Conservation (phyloP, 192 early-diverging fungal genomes). For the Fimicolochytrium jonesii region DNA sequence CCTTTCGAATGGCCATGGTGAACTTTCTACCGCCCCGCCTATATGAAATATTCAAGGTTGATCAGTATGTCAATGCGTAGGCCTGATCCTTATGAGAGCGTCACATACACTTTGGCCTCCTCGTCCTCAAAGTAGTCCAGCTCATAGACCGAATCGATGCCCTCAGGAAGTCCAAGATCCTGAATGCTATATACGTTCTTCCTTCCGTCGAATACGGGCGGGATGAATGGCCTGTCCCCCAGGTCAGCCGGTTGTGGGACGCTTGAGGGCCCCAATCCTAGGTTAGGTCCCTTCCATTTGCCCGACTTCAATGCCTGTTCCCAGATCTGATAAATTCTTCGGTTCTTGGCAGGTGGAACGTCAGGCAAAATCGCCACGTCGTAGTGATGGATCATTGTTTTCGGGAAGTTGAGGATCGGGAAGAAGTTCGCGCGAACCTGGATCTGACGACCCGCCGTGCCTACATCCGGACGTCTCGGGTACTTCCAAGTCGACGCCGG, state of each 20-base stretch:
- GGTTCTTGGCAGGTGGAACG: conserved; percentile 72
- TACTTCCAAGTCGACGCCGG: conserved; percentile 16
- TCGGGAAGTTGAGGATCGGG: conserved; percentile 61
- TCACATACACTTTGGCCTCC: conserved; percentile 31
- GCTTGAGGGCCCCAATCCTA: background rate
- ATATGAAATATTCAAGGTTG: no score
- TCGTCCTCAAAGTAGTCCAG: conserved; percentile 53
- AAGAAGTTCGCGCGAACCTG: conserved; percentile 72
- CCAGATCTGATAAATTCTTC: conserved; percentile 67
- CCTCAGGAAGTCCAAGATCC: background rate
- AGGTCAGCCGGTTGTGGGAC: background rate
- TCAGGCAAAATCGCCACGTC: conserved; percentile 76
- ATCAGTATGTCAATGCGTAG: no score
- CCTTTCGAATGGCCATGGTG: conserved; percentile 61
- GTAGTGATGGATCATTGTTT: conserved; percentile 79
- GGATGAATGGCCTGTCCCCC: no score
- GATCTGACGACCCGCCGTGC: conserved; percentile 34
- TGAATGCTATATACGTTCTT: conserved; percentile 66
- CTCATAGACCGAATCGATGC: conserved; percentile 53
- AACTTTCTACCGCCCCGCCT: conserved; percentile 52
- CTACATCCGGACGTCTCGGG: conserved; percentile 36
- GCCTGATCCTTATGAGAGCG: no score
- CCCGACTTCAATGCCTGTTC: no score
- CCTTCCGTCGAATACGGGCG: conserved; percentile 79
- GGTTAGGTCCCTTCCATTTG: no score